phyloP scores from a whole-genome alignment of 2,329 filamentous ascomycete genomes.

The Blumeria graminis region DNA sequence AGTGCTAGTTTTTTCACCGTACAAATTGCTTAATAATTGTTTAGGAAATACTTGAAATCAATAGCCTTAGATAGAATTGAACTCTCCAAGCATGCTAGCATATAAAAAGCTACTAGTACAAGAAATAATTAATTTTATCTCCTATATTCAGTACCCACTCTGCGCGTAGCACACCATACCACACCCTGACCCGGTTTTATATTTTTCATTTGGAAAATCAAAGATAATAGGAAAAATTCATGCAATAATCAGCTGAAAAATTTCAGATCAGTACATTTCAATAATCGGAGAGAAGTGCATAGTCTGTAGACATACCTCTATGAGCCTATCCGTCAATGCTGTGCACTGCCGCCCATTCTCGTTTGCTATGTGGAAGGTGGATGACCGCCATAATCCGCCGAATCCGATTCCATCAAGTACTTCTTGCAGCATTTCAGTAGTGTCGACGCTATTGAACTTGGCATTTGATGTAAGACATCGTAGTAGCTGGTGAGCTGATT shows the following conservation, averaged over 20 bases:
- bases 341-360: slow-evolving; percentile 15
- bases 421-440: slow-evolving; percentile 24
- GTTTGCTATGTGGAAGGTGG: slow-evolving; percentile 13
- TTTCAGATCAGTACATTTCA: background rate
- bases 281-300: background rate
- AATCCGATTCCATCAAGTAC: slow-evolving; percentile 37
- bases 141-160: too few species aligned
- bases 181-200: too few species aligned
- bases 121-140: too few species aligned
- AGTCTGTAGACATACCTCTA: slow-evolving; percentile 4
- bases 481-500: slow-evolving; percentile 34
- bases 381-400: slow-evolving; percentile 31
- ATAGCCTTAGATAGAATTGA: too few species aligned
- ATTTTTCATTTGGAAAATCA: background rate
- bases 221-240: background rate
- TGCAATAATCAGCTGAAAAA: background rate
- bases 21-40: too few species aligned
- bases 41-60: too few species aligned
- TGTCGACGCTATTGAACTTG: slow-evolving; percentile 25
- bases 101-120: too few species aligned
- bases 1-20: too few species aligned
- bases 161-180: too few species aligned
- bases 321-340: slow-evolving; percentile 7
- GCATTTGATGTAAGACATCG: slow-evolving; percentile 30
- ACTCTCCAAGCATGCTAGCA: too few species aligned